A percentile compares a stretch with the other conserved stretches of the same genome.
Evolutionary conservation across 2,329 filamentous ascomycete species (phyloP).

Genomic region (Orbilia javanica): DNA sequence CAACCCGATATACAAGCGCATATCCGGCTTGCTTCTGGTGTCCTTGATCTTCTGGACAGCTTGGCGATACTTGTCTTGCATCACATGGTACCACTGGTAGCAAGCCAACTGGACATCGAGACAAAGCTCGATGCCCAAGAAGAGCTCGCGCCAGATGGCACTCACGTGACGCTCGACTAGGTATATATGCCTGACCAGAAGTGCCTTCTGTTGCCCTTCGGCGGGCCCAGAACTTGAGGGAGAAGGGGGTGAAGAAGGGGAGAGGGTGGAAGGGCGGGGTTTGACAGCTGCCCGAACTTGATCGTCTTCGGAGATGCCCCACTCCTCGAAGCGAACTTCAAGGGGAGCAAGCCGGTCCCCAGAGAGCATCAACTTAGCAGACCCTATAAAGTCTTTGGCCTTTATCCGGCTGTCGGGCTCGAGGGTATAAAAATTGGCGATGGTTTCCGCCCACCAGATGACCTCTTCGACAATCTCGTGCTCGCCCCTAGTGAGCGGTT

Average conservation of each 20-base stretch:
- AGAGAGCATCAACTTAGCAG: not conserved
- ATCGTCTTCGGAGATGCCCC: not conserved
- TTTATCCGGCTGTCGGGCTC: not conserved
- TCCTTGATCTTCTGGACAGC: conserved; percentile 18
- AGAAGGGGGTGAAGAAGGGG: not conserved
- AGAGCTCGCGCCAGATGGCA: conserved; percentile 19
- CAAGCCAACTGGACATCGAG: conserved; percentile 23
- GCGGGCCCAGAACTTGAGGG: not conserved
- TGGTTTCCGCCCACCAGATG: not conserved
- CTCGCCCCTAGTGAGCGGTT: not conserved
- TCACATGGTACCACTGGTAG: conserved; percentile 8
- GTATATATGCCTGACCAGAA: conserved; percentile 8
- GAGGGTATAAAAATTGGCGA: not conserved
- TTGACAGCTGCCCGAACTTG: not conserved
- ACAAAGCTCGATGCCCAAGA: conserved; percentile 7
- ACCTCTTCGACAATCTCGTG: not conserved
- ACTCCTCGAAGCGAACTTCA: conserved; percentile 3
- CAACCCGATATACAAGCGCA: conserved; percentile 13
- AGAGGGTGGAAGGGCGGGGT: too few relatives aligned
- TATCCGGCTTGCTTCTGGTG: conserved; percentile 14
- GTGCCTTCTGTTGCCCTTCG: not conserved
- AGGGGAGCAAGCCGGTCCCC: conserved; percentile 1
- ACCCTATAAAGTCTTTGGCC: not conserved
- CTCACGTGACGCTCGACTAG: conserved; percentile 14
- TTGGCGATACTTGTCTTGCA: not conserved